phyloP scores from a whole-genome alignment of 306 rosid species.

The Corylus heterophylla region DNA sequence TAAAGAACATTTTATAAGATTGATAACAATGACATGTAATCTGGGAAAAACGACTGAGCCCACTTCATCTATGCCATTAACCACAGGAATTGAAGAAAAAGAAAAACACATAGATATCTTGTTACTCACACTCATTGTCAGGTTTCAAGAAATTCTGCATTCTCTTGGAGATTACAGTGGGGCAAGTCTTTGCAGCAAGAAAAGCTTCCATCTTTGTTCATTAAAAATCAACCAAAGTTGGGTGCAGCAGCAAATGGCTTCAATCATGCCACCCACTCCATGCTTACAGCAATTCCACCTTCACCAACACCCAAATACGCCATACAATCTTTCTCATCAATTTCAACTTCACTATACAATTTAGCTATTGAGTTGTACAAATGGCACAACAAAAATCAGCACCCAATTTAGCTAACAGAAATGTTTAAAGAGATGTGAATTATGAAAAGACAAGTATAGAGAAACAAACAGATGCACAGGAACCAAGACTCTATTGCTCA shows the following conservation, averaged over 20 bases:
- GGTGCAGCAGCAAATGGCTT: constrained; percentile 14
- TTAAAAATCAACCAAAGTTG: constrained; percentile 20
- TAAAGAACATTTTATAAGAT: background rate
- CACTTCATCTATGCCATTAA: constrained; percentile 4
- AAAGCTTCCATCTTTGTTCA: constrained; percentile 43
- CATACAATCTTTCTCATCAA: background rate
- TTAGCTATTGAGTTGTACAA: background rate
- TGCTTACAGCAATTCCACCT: constrained; percentile 12
- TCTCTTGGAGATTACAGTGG: constrained; percentile 34
- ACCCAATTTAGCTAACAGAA: background rate
- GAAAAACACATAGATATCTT: background rate
- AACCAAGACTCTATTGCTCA: background rate
- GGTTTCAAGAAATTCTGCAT: constrained; percentile 25
- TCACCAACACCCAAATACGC: constrained; percentile 12
- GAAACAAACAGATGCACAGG: background rate
- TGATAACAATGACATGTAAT: background rate
- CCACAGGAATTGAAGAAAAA: constrained; percentile 1
- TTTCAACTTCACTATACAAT: background rate
- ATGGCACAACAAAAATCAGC: background rate
- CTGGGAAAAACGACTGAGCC: background rate
- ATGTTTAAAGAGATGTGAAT: background rate
- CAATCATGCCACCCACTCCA: constrained; percentile 31
- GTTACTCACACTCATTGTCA: constrained; percentile 44
- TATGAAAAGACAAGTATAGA: background rate
- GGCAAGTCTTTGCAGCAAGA: constrained; percentile 49